phyloP scores from a whole-genome alignment of 371 early-diverging fungal species.

The Homolaphlyctis polyrhiza region DNA sequence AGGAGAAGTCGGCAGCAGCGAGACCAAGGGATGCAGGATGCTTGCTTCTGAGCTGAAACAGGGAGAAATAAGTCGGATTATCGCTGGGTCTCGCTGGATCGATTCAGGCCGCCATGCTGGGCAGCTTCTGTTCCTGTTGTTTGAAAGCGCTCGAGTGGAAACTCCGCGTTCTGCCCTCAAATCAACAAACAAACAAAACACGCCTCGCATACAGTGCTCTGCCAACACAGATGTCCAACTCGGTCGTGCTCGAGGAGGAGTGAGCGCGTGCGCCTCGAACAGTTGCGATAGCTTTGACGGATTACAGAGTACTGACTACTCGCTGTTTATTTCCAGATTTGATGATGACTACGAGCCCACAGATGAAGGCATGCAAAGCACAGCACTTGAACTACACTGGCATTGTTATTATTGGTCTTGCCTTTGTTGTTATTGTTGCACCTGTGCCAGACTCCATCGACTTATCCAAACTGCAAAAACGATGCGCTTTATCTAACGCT shows the following conservation, averaged over 20 bases:
- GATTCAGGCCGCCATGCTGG: too few relatives aligned
- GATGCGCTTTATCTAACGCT: background rate
- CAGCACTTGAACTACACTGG: too few relatives aligned
- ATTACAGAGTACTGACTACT: background rate
- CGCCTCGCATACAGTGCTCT: too few relatives aligned
- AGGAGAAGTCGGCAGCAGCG: too few relatives aligned
- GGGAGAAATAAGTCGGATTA: too few relatives aligned
- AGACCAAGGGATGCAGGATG: too few relatives aligned
- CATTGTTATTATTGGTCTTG: background rate
- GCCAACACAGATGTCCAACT: background rate
- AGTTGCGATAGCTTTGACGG: background rate
- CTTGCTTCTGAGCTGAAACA: too few relatives aligned
- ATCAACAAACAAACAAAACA: too few relatives aligned
- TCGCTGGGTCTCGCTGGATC: too few relatives aligned
- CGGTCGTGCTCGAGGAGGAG: constrained; percentile 27
- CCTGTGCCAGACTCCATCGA: background rate
- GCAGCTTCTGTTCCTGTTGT: too few relatives aligned
- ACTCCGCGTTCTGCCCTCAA: too few relatives aligned
- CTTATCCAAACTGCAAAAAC: background rate
- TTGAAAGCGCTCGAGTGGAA: too few relatives aligned
- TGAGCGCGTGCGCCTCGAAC: constrained; percentile 1
- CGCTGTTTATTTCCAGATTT: constrained; percentile 17
- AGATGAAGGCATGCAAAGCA: constrained; percentile 49
- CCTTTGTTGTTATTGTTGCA: background rate
- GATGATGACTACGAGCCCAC: constrained; percentile 56